phyloP scores from a whole-genome alignment of 2,329 filamentous ascomycete genomes.

The Bipolaris cookei region DNA sequence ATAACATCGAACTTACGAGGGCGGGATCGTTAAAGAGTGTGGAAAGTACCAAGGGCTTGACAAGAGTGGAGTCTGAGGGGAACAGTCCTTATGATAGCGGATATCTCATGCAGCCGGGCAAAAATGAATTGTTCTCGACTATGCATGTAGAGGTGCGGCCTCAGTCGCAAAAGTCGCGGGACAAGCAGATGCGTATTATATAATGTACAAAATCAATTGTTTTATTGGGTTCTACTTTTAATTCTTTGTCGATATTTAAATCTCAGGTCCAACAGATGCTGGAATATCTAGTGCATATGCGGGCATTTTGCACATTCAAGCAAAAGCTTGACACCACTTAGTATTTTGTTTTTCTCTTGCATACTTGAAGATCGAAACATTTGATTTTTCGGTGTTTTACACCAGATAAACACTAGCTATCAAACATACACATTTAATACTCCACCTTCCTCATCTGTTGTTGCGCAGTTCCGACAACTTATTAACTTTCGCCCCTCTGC shows the following conservation, averaged over 20 bases:
- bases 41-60: conserved; percentile 31
- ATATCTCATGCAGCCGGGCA: conserved; percentile 18
- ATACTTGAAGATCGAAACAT: too few species aligned
- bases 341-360: too few species aligned
- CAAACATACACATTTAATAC: too few species aligned
- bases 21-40: conserved; percentile 29
- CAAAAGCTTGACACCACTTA: too few species aligned
- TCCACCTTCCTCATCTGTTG: too few species aligned
- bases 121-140: conserved; percentile 1
- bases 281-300: too few species aligned
- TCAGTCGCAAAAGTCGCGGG: conserved; percentile 1
- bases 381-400: too few species aligned
- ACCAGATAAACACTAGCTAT: too few species aligned
- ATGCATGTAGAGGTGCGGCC: conserved; percentile 17
- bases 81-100: conserved; percentile 16
- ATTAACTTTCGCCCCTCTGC: too few species aligned
- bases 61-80: conserved; percentile 16
- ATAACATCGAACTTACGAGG: conserved; percentile 30
- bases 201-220: background rate
- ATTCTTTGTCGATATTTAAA: background rate
- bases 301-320: too few species aligned
- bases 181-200: background rate
- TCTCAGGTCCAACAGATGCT: too few species aligned
- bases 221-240: background rate
- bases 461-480: too few species aligned